Conservation (phyloP, 345 rosid genomes). For the Nasturtium officinale region DNA sequence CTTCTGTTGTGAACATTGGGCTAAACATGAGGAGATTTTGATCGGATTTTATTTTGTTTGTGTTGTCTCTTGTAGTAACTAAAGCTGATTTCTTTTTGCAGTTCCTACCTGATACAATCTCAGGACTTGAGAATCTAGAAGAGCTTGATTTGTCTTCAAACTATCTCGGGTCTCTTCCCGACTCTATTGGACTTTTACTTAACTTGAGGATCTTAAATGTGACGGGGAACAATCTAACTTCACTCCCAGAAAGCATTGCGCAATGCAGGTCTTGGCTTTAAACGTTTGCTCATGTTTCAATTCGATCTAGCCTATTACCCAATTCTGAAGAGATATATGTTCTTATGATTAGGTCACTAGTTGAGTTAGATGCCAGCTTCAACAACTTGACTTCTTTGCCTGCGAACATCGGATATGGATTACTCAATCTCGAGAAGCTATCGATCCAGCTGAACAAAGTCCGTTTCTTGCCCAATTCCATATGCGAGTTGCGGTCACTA, state of each 20-base stretch:
- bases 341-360: slow-evolving; percentile 46
- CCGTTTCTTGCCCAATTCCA: slow-evolving; percentile 64
- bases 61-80: neutral
- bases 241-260: slow-evolving; percentile 80
- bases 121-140: slow-evolving; percentile 70
- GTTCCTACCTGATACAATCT: slow-evolving; percentile 87
- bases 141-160: slow-evolving; percentile 77
- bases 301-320: neutral
- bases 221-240: slow-evolving; percentile 71
- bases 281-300: neutral
- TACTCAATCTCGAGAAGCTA: slow-evolving; percentile 70
- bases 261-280: slow-evolving; percentile 39
- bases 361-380: slow-evolving; percentile 84
- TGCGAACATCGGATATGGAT: slow-evolving; percentile 70
- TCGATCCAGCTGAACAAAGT: slow-evolving; percentile 77
- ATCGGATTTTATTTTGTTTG: neutral
- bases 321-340: slow-evolving; percentile 15
- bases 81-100: slow-evolving; percentile 40
- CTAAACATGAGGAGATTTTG: slow-evolving; percentile 3
- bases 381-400: slow-evolving; percentile 76
- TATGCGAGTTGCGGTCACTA: slow-evolving; percentile 79
- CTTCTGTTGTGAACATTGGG: neutral
- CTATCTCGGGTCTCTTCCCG: slow-evolving; percentile 60
- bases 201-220: slow-evolving; percentile 69
- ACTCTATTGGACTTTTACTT: slow-evolving; percentile 71